Conservation (phyloP, 805 yeast genomes). For the Yarrowia divulgata region DNA sequence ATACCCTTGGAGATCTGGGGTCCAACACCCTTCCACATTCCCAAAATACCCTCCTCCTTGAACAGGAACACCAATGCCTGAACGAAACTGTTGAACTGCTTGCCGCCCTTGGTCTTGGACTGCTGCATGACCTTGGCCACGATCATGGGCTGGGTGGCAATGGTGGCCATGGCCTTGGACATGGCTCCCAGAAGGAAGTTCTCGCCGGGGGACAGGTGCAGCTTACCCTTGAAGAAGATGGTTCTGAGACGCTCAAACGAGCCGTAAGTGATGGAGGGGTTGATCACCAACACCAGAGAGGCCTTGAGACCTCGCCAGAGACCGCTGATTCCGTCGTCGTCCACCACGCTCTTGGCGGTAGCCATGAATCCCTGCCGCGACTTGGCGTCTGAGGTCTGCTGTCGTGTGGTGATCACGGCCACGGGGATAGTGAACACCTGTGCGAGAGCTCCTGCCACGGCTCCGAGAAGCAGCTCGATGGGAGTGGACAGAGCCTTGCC, state of each 20-base stretch:
- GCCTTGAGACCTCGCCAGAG: constrained; percentile 88
- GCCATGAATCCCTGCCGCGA: constrained; percentile 50
- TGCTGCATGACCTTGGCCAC: constrained; percentile 85
- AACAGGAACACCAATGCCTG: constrained; percentile 67
- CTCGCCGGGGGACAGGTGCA: constrained; percentile 63
- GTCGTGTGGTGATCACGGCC: constrained; percentile 71
- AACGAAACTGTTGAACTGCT: constrained; percentile 62
- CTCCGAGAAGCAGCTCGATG: constrained; percentile 75
- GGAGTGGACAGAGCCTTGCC: constrained; percentile 56
- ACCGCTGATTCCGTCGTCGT: constrained; percentile 71
- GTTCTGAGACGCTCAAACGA: constrained; percentile 72
- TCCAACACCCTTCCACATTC: constrained; percentile 79
- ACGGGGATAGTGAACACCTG: constrained; percentile 85
- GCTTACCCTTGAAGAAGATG: constrained; percentile 54
- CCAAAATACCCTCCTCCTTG: constrained; percentile 65
- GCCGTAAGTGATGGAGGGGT: constrained; percentile 89
- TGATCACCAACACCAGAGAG: constrained; percentile 74
- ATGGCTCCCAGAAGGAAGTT: constrained; percentile 78
- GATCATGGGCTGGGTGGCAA: constrained; percentile 83
- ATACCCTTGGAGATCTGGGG: constrained; percentile 86
- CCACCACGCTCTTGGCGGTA: constrained; percentile 60
- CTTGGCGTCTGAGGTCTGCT: constrained; percentile 49
- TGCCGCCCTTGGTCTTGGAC: constrained; percentile 50
- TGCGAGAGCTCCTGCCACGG: constrained; percentile 81
- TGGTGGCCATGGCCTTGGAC: constrained; percentile 80